Evolutionary conservation across 495 filamentous ascomycete species (phyloP), one percentile per base, ranked within the genome.

Genomic region (Daldinia caldariorum): DNA sequence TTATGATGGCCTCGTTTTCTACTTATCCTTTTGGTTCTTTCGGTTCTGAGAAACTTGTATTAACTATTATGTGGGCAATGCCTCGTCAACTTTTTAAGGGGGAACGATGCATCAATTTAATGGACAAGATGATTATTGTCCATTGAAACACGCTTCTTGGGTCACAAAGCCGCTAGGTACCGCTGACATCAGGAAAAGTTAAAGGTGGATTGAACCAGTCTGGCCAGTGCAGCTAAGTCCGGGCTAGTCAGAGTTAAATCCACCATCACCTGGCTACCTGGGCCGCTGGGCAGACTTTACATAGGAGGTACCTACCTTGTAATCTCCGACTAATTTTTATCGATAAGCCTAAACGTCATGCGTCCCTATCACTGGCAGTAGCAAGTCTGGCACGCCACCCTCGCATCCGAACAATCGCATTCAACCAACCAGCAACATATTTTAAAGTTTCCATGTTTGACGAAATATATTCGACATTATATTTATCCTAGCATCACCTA

Each of bases 331-430:
- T 12, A 32, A 20, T 54, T 41, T 58, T 62, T 71, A 71, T 71
- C 68, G 68, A 71, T 71, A 71, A 66, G 16, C 16, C n/a, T n/a
- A 20, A 50, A 66, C 68, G 68, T 71, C 68, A 71, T 71, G 50
- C 22, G 45, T 20, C 41, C 31, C 50, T 31, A 9, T 22, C 31
- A 39, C 31, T 34, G 31, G 13, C 31, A 26, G 26, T n/a, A n/a
- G 32, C 32, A 34, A n/a, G n/a, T 26, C 26, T 26, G 26, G 26
- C 26, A 35, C 41, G 54, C 41, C 59, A 68, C 51, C 32, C 51
- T 55, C 38, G 54, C 18, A 34, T 51, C 22, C 41, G 45, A 39
- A 61, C 1, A 14, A 14, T 58, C 39, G 9, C 20, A 49, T 39
- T 60, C 1, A 3, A 14, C 0, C 34, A 7, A 35, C 34, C 34